Evolutionary conservation across 306 rosid species (phyloP).

Genomic region (Sesbania bispinosa): DNA sequence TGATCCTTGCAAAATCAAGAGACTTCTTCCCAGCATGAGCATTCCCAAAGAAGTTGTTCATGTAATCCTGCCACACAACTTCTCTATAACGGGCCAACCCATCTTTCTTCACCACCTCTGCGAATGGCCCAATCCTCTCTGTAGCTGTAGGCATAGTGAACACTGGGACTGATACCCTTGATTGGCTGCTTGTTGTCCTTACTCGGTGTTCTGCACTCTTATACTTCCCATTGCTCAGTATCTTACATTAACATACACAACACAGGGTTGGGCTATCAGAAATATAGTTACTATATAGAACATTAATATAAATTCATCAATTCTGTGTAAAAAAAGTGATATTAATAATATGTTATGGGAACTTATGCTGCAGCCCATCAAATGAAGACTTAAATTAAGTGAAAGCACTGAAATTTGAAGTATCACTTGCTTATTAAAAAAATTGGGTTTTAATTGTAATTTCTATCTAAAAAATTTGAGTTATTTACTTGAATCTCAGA

Average conservation of each 20-base stretch:
- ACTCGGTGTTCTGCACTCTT: slow-evolving; percentile 65
- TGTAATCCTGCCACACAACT: slow-evolving; percentile 50
- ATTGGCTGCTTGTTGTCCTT: slow-evolving; percentile 39
- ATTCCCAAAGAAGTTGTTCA: slow-evolving; percentile 51
- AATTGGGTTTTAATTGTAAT: not conserved
- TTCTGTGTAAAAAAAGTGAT: too few relatives aligned
- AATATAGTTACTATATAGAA: not conserved
- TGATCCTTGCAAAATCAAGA: slow-evolving; percentile 45
- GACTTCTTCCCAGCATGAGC: slow-evolving; percentile 61
- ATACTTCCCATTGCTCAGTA: slow-evolving; percentile 66
- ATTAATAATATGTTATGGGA: too few relatives aligned
- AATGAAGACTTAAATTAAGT: too few relatives aligned
- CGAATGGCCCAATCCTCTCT: slow-evolving; percentile 47
- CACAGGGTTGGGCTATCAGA: not conserved
- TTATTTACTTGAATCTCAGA: not conserved
- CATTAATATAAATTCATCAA: too few relatives aligned
- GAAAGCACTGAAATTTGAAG: too few relatives aligned
- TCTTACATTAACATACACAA: slow-evolving; percentile 13
- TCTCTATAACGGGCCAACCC: slow-evolving; percentile 47
- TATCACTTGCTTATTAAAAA: not conserved
- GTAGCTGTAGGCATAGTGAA: slow-evolving; percentile 35
- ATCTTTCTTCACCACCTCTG: slow-evolving; percentile 40
- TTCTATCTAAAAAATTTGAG: not conserved
- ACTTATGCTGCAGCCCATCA: too few relatives aligned
- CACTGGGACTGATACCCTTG: slow-evolving; percentile 57